Base-by-base conservation (phyloP, 1,284 basidiomycete genomes). In the Rhodotorula sp. region DNA sequence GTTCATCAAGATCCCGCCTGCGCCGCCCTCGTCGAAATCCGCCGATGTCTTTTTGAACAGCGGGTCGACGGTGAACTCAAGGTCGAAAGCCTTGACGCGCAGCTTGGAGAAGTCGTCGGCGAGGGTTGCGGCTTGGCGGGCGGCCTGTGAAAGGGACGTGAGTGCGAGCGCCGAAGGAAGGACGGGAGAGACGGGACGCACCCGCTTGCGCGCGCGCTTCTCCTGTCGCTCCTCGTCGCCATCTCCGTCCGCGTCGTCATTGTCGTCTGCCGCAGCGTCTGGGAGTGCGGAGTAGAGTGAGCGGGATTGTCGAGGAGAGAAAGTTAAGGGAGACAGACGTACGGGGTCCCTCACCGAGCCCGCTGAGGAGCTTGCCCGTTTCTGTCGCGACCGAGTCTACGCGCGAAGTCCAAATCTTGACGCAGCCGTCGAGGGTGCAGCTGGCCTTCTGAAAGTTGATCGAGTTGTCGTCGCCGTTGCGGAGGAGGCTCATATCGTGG, bases 401-500 rank as follows among this genome's bases (percentile, higher is more conserved):
- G 68, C 96, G 90, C 76, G 91, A 94, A 1, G 96, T 99, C 95
- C 95, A 99, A 71, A 99, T 97, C 84, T 99, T 99, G 81, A 99
- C 94, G 82, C 97, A 99, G 10, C 97, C 97, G 72, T 99, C 97
- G 29, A 99, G 87, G 0, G 96, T 99, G 81, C 91, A 97, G 0
- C 93, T 96, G 19, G 96, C 96, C 80, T 97, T 96, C 82, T 98
- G 95, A 80, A 99, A 99, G 83, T 99, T 98, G 86, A 99, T 98
- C 29, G 91, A 76, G 60, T 70, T 90, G 80, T 96, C 94, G 65
- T 88, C 87, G 69, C 90, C 88, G 81, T 97, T 96, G 58, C 94
- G 88, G 53, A 99, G 85, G n/a, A 99, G 86, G 19, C 93, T 94
- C 90, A 98, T 94, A 82, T 99, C 96, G 79, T 97, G 94, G 81